phyloP scores from a whole-genome alignment of 352 stramenopile species.

The Phytophthora brassicae region DNA sequence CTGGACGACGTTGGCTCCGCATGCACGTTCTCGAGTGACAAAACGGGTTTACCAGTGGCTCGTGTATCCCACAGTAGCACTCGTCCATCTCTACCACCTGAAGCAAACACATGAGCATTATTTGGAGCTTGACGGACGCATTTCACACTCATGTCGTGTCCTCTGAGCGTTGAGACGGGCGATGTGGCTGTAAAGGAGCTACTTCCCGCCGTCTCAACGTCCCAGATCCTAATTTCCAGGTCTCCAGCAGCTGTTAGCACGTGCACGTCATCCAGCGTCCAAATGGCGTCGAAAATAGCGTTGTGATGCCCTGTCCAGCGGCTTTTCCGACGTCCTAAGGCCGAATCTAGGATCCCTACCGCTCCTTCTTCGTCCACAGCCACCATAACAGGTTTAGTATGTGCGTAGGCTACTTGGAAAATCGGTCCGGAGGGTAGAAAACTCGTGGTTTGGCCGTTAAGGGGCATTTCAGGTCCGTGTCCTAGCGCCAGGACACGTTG shows the following conservation, averaged over 20 bases:
- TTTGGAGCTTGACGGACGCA: constrained; percentile 56
- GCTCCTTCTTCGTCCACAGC: constrained; percentile 62
- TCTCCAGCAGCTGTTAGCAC: constrained; percentile 66
- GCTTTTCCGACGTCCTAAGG: constrained; percentile 25
- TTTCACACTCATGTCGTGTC: constrained; percentile 77
- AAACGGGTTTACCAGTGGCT: constrained; percentile 29
- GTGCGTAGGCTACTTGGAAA: constrained; percentile 58
- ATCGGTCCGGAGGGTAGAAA: constrained; percentile 30
- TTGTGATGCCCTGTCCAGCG: constrained; percentile 63
- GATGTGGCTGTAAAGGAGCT: constrained; percentile 2
- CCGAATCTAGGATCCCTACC: constrained; percentile 43
- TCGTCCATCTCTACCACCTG: constrained; percentile 59
- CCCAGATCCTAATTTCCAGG: constrained; percentile 51
- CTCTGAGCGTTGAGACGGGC: constrained; percentile 39
- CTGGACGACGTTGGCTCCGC: constrained; percentile 19
- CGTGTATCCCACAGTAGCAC: constrained; percentile 66
- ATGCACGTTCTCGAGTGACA: constrained; percentile 42
- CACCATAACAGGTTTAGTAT: constrained; percentile 34
- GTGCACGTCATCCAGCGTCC: constrained; percentile 49
- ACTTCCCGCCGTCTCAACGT: constrained; percentile 40
- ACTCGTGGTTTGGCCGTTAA: constrained; percentile 11
- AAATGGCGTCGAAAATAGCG: constrained; percentile 72
- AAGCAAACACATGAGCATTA: constrained; percentile 46
- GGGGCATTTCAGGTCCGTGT: constrained; percentile 9
- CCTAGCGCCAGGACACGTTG: constrained; percentile 23